Conservation (phyloP, 2,329 filamentous ascomycete species). For the Colletotrichum trifolii region DNA sequence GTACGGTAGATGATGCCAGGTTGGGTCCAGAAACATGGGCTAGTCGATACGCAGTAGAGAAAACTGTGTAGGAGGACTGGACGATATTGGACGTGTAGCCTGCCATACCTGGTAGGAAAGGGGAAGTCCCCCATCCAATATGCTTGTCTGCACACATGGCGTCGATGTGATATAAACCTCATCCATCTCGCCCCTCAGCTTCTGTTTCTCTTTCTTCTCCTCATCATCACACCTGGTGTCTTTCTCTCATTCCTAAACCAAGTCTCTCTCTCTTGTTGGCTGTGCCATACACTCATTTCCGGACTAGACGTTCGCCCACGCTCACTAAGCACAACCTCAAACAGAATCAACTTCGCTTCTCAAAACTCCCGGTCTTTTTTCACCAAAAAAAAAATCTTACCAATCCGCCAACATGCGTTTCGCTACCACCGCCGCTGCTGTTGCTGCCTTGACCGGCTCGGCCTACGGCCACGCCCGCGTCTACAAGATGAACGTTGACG, state of each 20-base stretch:
- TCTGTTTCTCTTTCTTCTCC: background rate
- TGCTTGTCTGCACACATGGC: background rate
- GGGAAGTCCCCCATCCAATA: background rate
- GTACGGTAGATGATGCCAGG: constrained; percentile 21
- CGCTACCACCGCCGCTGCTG: constrained; percentile 39
- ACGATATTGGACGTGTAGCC: constrained; percentile 1
- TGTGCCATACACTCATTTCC: constrained; percentile 36
- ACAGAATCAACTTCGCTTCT: constrained; percentile 25
- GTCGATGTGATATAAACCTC: constrained; percentile 25
- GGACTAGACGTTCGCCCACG: constrained; percentile 36
- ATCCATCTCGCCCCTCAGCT: constrained; percentile 1
- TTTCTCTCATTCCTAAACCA: constrained; percentile 34
- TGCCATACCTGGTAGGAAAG: background rate
- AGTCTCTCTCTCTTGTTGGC: constrained; percentile 35
- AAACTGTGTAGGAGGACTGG: background rate
- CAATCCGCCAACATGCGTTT: constrained; percentile 48
- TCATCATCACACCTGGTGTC: constrained; percentile 36
- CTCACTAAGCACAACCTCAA: constrained; percentile 35
- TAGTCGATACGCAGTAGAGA: background rate
- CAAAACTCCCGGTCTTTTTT: constrained; percentile 8
- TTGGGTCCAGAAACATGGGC: background rate
- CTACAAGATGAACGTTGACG: constrained; percentile 60
- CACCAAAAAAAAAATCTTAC: background rate
- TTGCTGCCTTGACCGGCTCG: constrained; percentile 48
- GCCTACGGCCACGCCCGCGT: constrained; percentile 59